Evolutionary conservation across 116 monocot species (phyloP).

Genomic region (Trichopus zeylanicus): DNA sequence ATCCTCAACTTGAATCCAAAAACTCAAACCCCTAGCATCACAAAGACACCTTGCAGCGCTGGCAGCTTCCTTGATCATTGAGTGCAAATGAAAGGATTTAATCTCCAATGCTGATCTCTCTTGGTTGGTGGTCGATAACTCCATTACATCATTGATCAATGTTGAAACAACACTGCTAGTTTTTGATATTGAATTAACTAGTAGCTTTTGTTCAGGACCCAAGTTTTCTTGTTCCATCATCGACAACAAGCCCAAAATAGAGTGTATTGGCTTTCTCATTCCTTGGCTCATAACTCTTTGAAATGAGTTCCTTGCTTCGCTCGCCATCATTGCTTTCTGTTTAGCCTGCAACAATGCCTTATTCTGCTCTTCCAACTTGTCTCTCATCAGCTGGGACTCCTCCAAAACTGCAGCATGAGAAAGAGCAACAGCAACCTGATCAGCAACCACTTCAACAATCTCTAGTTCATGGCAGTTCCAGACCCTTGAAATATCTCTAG

Average conservation of each 20-base stretch:
- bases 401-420: conserved; percentile 58
- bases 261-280: conserved; percentile 51
- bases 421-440: conserved; percentile 67
- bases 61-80: conserved; percentile 37
- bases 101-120: conserved; percentile 27
- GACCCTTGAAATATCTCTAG: conserved; percentile 17
- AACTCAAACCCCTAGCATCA: conserved; percentile 25
- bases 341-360: conserved; percentile 45
- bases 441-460: conserved; percentile 51
- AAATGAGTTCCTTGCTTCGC: conserved; percentile 39
- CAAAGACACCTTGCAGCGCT: conserved; percentile 39
- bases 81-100: conserved; percentile 30
- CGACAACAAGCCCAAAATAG: conserved; percentile 42
- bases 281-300: conserved; percentile 49
- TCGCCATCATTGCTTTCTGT: conserved; percentile 42
- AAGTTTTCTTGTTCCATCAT: conserved; percentile 44
- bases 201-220: conserved; percentile 34
- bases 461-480: conserved; percentile 47
- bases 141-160: conserved; percentile 45
- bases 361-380: conserved; percentile 42
- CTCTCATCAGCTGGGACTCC: conserved; percentile 62
- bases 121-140: conserved; percentile 17
- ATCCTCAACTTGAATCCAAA: conserved; percentile 29
- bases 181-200: conserved; percentile 24
- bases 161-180: conserved; percentile 31